Base-by-base conservation (phyloP, 2,329 filamentous ascomycete genomes). In the Westerdykella ornata region DNA sequence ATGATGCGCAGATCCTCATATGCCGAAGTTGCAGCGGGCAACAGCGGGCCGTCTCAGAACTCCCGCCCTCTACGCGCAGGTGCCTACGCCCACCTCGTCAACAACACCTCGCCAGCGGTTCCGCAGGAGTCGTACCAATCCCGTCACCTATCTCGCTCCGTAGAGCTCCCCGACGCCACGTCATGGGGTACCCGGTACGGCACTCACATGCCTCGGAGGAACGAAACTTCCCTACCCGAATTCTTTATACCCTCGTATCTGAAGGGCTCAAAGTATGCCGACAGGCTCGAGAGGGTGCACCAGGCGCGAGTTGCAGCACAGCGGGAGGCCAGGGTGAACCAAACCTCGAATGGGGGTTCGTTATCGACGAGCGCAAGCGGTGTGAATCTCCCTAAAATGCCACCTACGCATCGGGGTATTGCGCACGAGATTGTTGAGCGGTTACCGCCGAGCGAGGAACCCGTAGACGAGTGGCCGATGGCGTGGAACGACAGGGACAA, bases 231-330 rank as follows among this genome's bases (percentile, higher is more conserved):
- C 52, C 61, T 48, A 63, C 73, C 43, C 55, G 66, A 43, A 5
- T 90, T 90, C 72, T 88, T 95, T 65, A 76, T 82, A 9, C 90
- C 90, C 1, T 88, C 87, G 4, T 96, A 96, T 67, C 76, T 97
- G 34, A 74, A 75, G 52, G 79, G 79, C 30, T 90, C 88, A 12
- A 78, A 80, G 56, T 89, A 95, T 65, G 80, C 90, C 39, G 77
- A 84, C 54, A 81, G 78, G 61, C 73, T 96, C 36, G 80, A 85
- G 54, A 81, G 86, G 46, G 78, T 77, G 43, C 77, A 88, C 62
- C 77, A 73, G 61, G 74, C 77, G 35, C 85, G 77, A 59, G 42
- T 77, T 29, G 39, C 68, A 62, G 63, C 74, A 14, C 71, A 73
- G 49, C 69, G 65, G 45, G 68, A 68, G 39, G 57, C 57, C 36